Percentiles rank a stretch among this genome's conserved stretches.
Evolutionary conservation across 1,284 basidiomycete genomes (phyloP).

Genomic region (Ustilago shanxiensis): DNA sequence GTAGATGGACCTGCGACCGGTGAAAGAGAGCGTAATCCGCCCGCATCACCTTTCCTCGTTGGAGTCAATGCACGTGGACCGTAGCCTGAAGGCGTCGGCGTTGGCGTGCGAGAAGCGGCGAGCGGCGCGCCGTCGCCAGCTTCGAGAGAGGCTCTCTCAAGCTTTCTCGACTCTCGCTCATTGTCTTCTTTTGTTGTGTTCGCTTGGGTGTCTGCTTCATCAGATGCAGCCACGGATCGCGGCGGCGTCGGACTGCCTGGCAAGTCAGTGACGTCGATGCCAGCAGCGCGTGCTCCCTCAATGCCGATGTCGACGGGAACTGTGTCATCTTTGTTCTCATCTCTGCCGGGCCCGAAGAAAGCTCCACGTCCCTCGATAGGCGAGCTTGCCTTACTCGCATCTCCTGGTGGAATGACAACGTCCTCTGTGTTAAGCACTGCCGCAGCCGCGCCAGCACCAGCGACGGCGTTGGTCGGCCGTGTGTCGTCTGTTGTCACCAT

Average conservation of each 20-base stretch:
- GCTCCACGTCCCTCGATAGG: slow-evolving; percentile 31
- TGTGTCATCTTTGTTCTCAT: not conserved
- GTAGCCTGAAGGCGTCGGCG: slow-evolving; percentile 48
- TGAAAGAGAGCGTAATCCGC: slow-evolving; percentile 40
- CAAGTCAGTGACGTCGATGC: slow-evolving; percentile 40
- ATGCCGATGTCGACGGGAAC: slow-evolving; percentile 16
- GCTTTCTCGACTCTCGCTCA: slow-evolving; percentile 29
- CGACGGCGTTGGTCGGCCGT: slow-evolving; percentile 22
- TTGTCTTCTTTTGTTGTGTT: slow-evolving; percentile 20
- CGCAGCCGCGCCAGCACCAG: slow-evolving; percentile 50
- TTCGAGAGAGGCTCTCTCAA: slow-evolving; percentile 7
- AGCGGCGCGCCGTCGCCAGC: slow-evolving; percentile 7
- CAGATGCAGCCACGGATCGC: slow-evolving; percentile 1
- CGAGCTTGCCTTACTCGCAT: slow-evolving; percentile 59
- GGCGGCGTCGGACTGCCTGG: slow-evolving; percentile 15
- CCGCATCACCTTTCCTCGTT: slow-evolving; percentile 21
- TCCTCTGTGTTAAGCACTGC: slow-evolving; percentile 60
- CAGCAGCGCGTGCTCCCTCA: slow-evolving; percentile 41
- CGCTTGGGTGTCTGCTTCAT: not conserved
- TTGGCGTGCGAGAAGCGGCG: slow-evolving; percentile 47
- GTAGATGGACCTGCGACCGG: slow-evolving; percentile 36
- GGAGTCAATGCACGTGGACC: slow-evolving; percentile 49
- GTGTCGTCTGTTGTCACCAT: slow-evolving; percentile 28
- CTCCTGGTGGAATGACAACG: slow-evolving; percentile 54
- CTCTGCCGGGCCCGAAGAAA: slow-evolving; percentile 17